Percentiles rank a stretch among this genome's conserved stretches.
Evolutionary conservation across 441 rosid species (phyloP).

Genomic region (Adansonia rubrostipa): DNA sequence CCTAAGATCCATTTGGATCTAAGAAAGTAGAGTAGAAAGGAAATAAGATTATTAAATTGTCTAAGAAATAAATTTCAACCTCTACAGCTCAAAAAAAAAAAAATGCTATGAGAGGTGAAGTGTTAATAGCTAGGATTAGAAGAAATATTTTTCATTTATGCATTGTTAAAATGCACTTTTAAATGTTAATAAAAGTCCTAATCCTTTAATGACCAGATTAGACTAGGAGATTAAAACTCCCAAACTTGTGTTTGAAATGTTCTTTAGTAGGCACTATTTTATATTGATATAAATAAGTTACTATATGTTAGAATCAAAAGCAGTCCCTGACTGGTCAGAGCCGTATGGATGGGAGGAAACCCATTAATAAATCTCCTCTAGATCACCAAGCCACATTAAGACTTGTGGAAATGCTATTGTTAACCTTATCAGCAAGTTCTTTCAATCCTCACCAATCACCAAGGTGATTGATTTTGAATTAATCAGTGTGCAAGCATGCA

Average conservation of each 20-base stretch:
- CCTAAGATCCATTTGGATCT: constrained; percentile 17
- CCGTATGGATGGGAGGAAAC: not conserved
- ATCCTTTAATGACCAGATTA: not conserved
- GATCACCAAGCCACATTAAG: not conserved
- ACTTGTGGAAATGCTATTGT: not conserved
- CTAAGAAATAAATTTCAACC: not conserved
- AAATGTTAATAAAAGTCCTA: not conserved
- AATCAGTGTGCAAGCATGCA: no score
- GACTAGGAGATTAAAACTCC: not conserved
- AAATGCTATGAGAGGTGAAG: not conserved
- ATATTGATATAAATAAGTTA: not conserved
- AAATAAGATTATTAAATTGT: not conserved
- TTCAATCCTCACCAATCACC: not conserved
- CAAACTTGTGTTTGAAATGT: not conserved
- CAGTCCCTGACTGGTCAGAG: not conserved
- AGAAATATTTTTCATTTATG: not conserved
- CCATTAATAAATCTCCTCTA: constrained; percentile 2
- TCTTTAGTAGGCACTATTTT: constrained; percentile 10
- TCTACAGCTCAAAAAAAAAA: not conserved
- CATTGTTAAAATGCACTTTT: not conserved
- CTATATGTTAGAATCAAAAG: not conserved
- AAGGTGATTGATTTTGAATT: not conserved
- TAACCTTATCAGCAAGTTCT: not conserved
- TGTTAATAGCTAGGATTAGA: not conserved
- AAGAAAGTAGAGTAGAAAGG: not conserved